phyloP scores from a whole-genome alignment of 2,329 filamentous ascomycete genomes.

The Alternaria gansuensis region DNA sequence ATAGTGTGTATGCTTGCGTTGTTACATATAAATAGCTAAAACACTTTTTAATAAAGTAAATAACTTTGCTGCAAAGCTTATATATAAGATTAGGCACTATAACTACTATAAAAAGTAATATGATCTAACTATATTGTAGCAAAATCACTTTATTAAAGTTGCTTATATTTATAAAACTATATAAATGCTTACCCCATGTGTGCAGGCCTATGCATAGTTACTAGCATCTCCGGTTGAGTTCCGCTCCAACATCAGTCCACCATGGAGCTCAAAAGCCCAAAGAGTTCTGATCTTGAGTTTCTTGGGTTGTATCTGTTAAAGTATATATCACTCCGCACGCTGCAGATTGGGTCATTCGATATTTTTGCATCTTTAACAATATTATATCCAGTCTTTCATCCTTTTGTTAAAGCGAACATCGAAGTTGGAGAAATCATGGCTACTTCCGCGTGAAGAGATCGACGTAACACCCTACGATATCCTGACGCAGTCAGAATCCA shows the following conservation, averaged over 20 bases:
- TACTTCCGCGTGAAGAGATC: not conserved
- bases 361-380: no score
- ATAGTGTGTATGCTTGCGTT: slow-evolving; percentile 15
- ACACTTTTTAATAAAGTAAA: slow-evolving; percentile 11
- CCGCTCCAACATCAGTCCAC: not conserved
- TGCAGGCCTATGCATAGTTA: slow-evolving; percentile 9
- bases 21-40: slow-evolving; percentile 33
- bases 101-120: not conserved
- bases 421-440: not conserved
- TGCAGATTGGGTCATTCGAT: no score
- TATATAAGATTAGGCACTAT: slow-evolving; percentile 13
- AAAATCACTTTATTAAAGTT: not conserved
- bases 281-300: not conserved
- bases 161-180: not conserved
- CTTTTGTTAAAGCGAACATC: not conserved
- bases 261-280: not conserved
- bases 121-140: not conserved
- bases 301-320: not conserved
- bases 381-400: not conserved
- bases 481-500: not conserved
- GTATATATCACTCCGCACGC: no score
- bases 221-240: not conserved
- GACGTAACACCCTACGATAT: not conserved
- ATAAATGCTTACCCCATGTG: not conserved
- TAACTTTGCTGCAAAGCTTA: slow-evolving; percentile 21